Conservation (phyloP, 495 filamentous ascomycete genomes). For the Tuber umbilicatum region DNA sequence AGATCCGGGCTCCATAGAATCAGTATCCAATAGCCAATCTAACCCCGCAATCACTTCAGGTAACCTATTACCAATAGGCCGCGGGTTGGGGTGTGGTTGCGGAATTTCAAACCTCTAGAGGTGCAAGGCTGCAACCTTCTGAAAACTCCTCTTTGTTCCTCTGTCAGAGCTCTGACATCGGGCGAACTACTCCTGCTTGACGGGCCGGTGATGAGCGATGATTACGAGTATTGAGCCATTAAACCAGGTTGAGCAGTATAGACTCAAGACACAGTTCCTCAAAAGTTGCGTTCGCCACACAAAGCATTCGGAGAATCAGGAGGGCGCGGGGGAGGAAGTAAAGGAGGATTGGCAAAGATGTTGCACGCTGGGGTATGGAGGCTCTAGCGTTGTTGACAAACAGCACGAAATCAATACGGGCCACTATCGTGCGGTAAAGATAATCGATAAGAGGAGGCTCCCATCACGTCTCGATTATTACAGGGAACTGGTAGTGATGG, state of each 20-base stretch:
- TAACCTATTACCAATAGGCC: too few species aligned
- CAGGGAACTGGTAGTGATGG: neutral
- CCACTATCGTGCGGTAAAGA: neutral
- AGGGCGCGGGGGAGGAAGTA: too few species aligned
- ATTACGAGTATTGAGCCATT: neutral
- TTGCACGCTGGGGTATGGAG: neutral
- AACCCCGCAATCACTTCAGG: too few species aligned
- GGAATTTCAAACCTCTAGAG: too few species aligned
- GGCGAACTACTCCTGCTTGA: too few species aligned
- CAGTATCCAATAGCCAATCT: too few species aligned
- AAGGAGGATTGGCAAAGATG: neutral
- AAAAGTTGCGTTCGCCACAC: neutral
- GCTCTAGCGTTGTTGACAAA: neutral
- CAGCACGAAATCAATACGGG: neutral
- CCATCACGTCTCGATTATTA: neutral
- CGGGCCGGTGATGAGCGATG: too few species aligned
- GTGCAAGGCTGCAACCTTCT: too few species aligned
- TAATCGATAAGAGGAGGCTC: neutral
- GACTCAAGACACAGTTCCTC: neutral
- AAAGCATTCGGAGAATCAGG: neutral
- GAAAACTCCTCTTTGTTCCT: too few species aligned
- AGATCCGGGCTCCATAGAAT: too few species aligned
- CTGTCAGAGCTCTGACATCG: too few species aligned
- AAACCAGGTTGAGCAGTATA: neutral
- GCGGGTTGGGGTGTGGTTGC: too few species aligned